Evolutionary conservation across 2,329 filamentous ascomycete species (phyloP).

Genomic region (Colletotrichum agaves): DNA sequence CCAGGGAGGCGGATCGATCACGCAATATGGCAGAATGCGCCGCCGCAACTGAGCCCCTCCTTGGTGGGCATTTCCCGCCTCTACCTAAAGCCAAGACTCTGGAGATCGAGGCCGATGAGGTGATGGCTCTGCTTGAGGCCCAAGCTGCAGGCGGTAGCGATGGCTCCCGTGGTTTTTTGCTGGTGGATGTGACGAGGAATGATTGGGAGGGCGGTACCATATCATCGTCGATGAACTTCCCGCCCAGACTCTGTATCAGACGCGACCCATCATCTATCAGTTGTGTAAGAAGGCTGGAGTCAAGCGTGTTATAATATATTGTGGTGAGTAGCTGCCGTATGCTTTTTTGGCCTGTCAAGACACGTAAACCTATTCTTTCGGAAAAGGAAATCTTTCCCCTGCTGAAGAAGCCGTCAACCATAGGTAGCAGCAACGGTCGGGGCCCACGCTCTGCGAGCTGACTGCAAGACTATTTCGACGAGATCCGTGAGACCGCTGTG

Average conservation of each 20-base stretch:
- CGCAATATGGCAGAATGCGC: conserved; percentile 26
- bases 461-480: conserved; percentile 66
- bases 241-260: conserved; percentile 64
- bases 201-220: conserved; percentile 71
- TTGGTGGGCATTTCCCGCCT: conserved; percentile 58
- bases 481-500: conserved; percentile 55
- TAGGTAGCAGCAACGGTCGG: conserved; percentile 62
- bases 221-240: conserved; percentile 65
- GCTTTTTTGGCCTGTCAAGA: not conserved
- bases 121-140: conserved; percentile 54
- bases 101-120: conserved; percentile 51
- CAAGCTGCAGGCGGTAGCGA: conserved; percentile 44
- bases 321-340: conserved; percentile 51
- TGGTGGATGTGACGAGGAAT: conserved; percentile 64
- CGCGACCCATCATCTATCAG: conserved; percentile 58
- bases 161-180: conserved; percentile 51
- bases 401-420: conserved; percentile 17
- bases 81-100: conserved; percentile 53
- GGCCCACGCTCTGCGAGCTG: conserved; percentile 64
- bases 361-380: not conserved
- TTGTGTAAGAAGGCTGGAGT: conserved; percentile 62
- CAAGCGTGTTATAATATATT: conserved; percentile 64
- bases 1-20: conserved; percentile 5
- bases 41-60: conserved; percentile 35
- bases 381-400: not conserved